Base-by-base conservation (phyloP, 2,329 filamentous ascomycete genomes). In the Tolypocladium tundrense region DNA sequence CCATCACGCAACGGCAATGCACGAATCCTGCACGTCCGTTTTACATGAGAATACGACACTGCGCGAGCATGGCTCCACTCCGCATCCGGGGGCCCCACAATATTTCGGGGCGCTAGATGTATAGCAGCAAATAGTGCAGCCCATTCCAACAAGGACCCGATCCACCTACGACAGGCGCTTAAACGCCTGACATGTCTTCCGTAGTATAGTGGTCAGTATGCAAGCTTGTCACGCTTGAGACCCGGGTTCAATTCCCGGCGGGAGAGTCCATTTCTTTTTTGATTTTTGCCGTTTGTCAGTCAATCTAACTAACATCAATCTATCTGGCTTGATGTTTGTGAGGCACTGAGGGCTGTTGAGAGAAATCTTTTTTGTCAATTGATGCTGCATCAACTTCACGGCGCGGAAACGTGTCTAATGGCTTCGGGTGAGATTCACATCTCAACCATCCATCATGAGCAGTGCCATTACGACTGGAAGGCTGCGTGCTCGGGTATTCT, bases 121-220 rank as follows among this genome's bases (percentile, higher is more conserved):
- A 51, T 62, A 59, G 37, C 6, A 0, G 0, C 5, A n/a, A 59
- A 56, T 56, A 59, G 53, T 13, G 54, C 31, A 31, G 2, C 1
- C 33, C 33, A 0, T 55, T 39, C 21, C 57, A 60, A 41, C 56
- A 39, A 56, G 55, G 55, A 56, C 27, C 53, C 45, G 57, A 62
- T 60, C 61, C 57, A 58, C 33, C 61, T 63, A 63, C 62, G 58
- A 59, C 59, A 61, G 57, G 55, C 57, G 59, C 52, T 14, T 7
- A 53, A 58, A 60, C 59, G 59, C 39, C 55, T 60, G 58, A 51
- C 37, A 56, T 24, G 39, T 60, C 59, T 60, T 60, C 59, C 59
- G 59, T 60, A 60, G 59, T 60, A 60, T 60, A 60, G 59, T 60
- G 59, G 59, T 58, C 57, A 60, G 58, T 59, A 57, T 59, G 54